These are phyloP conservation scores for Mallotus repandus DNA, from an alignment of 441 rosid species.

Conservation along the genomic window DNA sequence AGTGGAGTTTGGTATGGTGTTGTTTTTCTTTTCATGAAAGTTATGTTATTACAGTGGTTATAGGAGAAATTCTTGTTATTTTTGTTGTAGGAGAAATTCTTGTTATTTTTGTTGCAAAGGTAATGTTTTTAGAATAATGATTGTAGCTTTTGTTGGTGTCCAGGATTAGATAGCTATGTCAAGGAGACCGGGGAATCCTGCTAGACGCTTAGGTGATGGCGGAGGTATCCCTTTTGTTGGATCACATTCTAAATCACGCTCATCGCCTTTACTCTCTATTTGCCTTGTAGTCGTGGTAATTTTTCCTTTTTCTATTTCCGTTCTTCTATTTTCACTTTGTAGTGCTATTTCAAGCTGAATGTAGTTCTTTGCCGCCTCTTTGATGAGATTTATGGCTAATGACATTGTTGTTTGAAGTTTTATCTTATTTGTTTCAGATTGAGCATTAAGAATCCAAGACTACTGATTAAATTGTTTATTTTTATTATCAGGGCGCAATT, in stretches of 20 bases:
- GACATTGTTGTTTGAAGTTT: no score
- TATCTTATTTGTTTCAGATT: no score
- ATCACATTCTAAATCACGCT: conserved; percentile 53
- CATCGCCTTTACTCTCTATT: conserved; percentile 50
- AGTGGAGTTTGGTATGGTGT: not conserved
- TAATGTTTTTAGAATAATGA: conserved; percentile 2
- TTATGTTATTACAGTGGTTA: no score
- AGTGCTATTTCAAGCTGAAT: not conserved
- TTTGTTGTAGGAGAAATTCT: no score
- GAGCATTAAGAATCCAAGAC: not conserved
- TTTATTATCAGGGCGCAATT: conserved; percentile 56
- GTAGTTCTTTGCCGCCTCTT: no score
- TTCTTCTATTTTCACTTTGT: not conserved
- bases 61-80: not conserved
- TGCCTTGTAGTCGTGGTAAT: conserved; percentile 50
- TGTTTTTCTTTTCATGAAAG: no score
- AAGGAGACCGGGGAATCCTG: conserved; percentile 56
- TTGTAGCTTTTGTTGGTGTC: not conserved
- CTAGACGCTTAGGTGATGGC: conserved; percentile 51
- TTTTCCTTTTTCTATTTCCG: conserved; percentile 5
- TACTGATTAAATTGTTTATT: conserved; percentile 17
- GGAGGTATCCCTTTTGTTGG: conserved; percentile 49
- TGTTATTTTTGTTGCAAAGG: no score
- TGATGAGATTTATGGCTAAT: no score
- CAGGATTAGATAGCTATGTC: conserved; percentile 42